phyloP scores from a whole-genome alignment of 1,284 basidiomycete species.

The Leccinum colubrinum region DNA sequence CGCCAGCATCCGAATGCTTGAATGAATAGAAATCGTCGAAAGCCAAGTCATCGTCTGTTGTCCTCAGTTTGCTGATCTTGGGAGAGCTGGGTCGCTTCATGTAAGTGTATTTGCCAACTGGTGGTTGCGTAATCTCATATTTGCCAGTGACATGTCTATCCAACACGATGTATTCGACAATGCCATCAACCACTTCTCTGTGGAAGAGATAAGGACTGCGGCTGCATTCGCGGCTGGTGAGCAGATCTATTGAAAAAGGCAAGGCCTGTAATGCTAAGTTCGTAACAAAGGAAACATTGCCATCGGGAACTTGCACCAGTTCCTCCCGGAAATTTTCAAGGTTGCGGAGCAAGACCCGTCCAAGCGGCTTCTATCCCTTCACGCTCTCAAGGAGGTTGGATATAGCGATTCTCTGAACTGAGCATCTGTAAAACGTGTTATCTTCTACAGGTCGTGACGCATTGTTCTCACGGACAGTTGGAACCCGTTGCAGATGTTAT shows the following conservation, averaged over 20 bases:
- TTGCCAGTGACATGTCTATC: constrained; percentile 73
- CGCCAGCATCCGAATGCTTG: constrained; percentile 3
- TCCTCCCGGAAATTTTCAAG: constrained; percentile 84
- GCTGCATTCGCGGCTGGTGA: constrained; percentile 90
- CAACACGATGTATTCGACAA: constrained; percentile 75
- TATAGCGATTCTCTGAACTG: neutral
- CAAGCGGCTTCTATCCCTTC: constrained; percentile 80
- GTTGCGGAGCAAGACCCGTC: constrained; percentile 78
- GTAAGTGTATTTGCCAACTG: constrained; percentile 42
- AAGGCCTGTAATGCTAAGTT: neutral
- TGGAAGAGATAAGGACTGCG: constrained; percentile 76
- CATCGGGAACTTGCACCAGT: constrained; percentile 84
- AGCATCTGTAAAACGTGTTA: neutral
- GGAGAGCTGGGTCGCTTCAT: constrained; percentile 89
- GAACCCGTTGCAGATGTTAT: constrained; percentile 83
- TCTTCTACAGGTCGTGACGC: constrained; percentile 74
- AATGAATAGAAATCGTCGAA: constrained; percentile 55
- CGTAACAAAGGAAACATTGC: constrained; percentile 79
- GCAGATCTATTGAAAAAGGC: constrained; percentile 11
- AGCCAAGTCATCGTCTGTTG: constrained; percentile 61
- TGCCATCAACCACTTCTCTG: constrained; percentile 71
- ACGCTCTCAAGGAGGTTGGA: constrained; percentile 88
- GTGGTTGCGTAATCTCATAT: constrained; percentile 6
- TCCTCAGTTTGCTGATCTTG: constrained; percentile 83
- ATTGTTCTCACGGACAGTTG: constrained; percentile 81